Evolutionary conservation across 2,329 filamentous ascomycete species (phyloP), one percentile per base, ranked within the genome.

Genomic region (Thielaviopsis ethacetica): DNA sequence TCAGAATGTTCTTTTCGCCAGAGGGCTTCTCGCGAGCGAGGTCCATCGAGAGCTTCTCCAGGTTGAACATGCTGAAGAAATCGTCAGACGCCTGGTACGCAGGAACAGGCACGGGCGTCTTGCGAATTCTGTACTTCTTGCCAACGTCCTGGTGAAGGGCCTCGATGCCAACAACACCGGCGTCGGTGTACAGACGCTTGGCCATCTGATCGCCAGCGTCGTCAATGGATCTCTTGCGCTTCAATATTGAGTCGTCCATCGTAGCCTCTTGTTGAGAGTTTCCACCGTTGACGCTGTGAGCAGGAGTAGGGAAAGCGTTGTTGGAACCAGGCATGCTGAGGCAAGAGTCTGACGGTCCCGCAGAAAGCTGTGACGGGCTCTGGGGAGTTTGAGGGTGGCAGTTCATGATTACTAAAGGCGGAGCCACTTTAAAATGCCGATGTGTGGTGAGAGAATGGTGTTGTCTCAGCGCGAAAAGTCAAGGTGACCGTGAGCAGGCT

Each of bases 361-460:
- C 77, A 64, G 78, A 82, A 67, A 76, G 74, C 68, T 82, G 78
- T 68, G 79, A 82, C 68, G 81, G 81, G 69, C 81, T 84, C 75
- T 84, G 81, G 68, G 82, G 82, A 65, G 81, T 84, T 67, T 80
- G 80, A 65, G 81, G 81, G 69, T 83, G 80, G 75, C 80, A 82
- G 72, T 79, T 81, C 80, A 84, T 84, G 70, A 70, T 78, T 73
- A 70, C 68, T 66, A 65, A 68, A 70, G 49, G 22, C 38, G 38
- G 5, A 27, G 22, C 51, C 24, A 9, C 15, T 15, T 21, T 12
- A 59, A 4, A 38, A 17, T 50, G 51, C 13, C 17, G 3, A 24
- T 7, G n/a, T 10, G n/a, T 19, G n/a, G n/a, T 12, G 44, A 49
- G 44, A 21, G 44, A 49, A 49, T 49, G n/a, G 21, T 19, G 44